Evolutionary conservation across 768 basidiomycete species (phyloP).

Genomic region (Phallus indusiatus): DNA sequence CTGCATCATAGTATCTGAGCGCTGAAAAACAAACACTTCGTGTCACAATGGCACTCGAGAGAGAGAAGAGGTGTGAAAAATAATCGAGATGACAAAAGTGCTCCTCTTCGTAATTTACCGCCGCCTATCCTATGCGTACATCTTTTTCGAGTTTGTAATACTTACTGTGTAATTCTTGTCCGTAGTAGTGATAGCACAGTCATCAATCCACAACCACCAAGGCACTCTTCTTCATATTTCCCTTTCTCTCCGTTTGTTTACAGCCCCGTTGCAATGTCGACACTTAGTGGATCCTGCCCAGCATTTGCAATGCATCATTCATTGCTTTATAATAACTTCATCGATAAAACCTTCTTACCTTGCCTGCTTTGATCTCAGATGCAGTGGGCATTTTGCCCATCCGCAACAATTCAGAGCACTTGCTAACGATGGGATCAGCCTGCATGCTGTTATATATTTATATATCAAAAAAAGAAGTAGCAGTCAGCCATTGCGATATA

Average conservation of each 20-base stretch:
- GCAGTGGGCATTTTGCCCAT: constrained; percentile 73
- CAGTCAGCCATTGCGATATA: neutral
- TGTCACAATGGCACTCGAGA: too few species aligned
- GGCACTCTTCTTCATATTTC: neutral
- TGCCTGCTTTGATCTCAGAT: constrained; percentile 63
- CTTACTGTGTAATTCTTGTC: too few species aligned
- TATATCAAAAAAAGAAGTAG: neutral
- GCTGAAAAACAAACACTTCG: too few species aligned
- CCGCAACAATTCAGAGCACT: constrained; percentile 69
- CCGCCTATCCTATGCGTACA: too few species aligned
- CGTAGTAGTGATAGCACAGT: too few species aligned
- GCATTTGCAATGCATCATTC: neutral
- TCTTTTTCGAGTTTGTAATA: too few species aligned
- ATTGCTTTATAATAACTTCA: neutral
- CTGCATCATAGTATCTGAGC: too few species aligned
- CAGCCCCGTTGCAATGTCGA: constrained; percentile 1
- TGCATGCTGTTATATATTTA: constrained; percentile 54
- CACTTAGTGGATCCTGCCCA: constrained; percentile 4
- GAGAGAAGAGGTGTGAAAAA: too few species aligned
- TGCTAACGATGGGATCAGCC: constrained; percentile 70
- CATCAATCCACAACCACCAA: too few species aligned
- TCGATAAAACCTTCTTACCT: constrained; percentile 33
- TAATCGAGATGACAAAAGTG: too few species aligned
- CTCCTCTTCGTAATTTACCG: too few species aligned
- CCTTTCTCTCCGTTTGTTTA: neutral